These are phyloP conservation scores for Trichoderma sp. DNA, from an alignment of 2,329 filamentous ascomycete genomes.

Conservation along the genomic window DNA sequence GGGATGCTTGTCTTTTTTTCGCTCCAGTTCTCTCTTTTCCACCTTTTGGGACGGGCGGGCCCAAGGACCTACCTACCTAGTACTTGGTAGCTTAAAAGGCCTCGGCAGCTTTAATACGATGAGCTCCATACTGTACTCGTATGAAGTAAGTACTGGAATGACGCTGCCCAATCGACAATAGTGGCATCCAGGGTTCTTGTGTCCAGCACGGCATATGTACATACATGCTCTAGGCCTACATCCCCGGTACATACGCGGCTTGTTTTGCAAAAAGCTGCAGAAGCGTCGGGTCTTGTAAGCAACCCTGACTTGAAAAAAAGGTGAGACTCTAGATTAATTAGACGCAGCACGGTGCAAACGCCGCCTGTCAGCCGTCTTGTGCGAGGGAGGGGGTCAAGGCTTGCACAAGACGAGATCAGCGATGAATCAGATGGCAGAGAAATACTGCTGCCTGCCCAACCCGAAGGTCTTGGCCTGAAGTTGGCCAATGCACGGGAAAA, in stretches of 20 bases:
- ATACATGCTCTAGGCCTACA: neutral
- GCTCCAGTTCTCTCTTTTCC: neutral
- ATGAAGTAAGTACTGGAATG: neutral
- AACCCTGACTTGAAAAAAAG: neutral
- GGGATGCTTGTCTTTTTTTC: neutral
- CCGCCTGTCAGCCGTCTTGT: constrained; percentile 6
- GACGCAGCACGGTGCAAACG: neutral
- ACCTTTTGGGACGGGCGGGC: neutral
- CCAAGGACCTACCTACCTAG: neutral
- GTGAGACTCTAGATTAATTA: constrained; percentile 10
- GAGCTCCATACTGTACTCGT: neutral
- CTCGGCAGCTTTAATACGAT: neutral
- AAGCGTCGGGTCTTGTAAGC: constrained; percentile 1
- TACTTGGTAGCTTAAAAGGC: neutral
- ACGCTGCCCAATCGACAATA: constrained; percentile 3
- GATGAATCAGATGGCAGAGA: constrained; percentile 13
- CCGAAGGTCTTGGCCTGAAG: neutral
- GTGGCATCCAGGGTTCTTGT: neutral
- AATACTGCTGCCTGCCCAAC: constrained; percentile 19
- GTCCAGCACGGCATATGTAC: neutral
- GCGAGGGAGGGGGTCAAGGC: constrained; percentile 1
- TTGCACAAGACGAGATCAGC: neutral
- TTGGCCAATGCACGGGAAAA: constrained; percentile 4
- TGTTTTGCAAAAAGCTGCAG: neutral
- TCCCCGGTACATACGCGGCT: neutral